Conservation (phyloP, 2,329 filamentous ascomycete genomes). For the Ceratocystis smalleyi region DNA sequence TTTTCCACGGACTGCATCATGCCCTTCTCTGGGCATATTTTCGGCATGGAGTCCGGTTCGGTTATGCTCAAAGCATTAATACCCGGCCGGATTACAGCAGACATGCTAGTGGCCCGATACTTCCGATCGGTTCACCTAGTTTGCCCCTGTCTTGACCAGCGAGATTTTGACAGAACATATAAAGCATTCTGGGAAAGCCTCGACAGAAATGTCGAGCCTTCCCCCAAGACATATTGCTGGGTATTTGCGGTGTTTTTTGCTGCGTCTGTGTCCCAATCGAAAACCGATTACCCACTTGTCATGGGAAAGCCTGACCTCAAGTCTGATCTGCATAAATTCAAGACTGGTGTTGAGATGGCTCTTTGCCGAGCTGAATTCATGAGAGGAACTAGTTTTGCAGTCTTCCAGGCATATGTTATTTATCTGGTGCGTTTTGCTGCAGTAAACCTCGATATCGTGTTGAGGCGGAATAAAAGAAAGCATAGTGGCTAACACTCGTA, state of each 20-base stretch:
- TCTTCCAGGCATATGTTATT: constrained; percentile 61
- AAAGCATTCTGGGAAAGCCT: constrained; percentile 49
- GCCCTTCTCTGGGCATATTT: constrained; percentile 52
- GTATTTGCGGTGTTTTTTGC: constrained; percentile 56
- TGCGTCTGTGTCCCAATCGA: constrained; percentile 49
- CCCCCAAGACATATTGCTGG: constrained; percentile 48
- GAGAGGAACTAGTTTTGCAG: constrained; percentile 51
- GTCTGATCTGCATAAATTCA: constrained; percentile 45
- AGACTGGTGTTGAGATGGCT: constrained; percentile 50
- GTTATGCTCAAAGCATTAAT: constrained; percentile 44
- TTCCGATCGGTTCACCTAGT: constrained; percentile 53
- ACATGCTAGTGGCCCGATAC: constrained; percentile 51
- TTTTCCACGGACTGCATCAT: constrained; percentile 52
- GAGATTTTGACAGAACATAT: constrained; percentile 51
- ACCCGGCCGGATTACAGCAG: constrained; percentile 40
- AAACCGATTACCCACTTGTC: constrained; percentile 36
- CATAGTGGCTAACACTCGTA: background rate
- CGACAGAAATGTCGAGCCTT: constrained; percentile 42
- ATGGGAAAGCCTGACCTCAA: background rate
- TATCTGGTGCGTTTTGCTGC: constrained; percentile 44
- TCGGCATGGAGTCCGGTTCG: constrained; percentile 35
- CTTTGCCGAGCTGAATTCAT: constrained; percentile 56
- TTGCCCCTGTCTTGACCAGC: constrained; percentile 50
- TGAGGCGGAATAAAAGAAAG: background rate
- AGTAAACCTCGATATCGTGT: background rate